Base-by-base conservation (phyloP, 352 stramenopile species). In the Salisapilia sapeloensis region DNA sequence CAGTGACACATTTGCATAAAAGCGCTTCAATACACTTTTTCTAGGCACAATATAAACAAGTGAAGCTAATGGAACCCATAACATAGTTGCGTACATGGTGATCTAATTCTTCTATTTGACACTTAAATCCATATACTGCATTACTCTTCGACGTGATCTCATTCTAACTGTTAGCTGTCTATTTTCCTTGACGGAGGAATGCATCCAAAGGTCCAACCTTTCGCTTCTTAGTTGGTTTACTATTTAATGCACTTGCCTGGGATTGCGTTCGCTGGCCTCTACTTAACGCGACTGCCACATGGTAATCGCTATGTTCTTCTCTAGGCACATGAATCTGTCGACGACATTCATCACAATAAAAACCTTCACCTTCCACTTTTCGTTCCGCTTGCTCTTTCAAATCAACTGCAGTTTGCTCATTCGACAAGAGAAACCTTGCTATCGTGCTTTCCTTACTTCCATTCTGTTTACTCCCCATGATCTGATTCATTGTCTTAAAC, bases 371-470 rank as follows among this genome's bases (percentile, higher is more conserved):
- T 36, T 24, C 18, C 41, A 24, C 16, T 12, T 12, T 23, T 14
- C 18, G 6, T 10, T n/a, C 16, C 21, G 6, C 24, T 11, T 11
- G 4, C 13, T 20, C 10, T 13, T 37, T 40, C 80, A 80, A 44
- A 80, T 78, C 18, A 49, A 41, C 10, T 58, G 76, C 35, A 83
- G 78, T 35, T 76, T 76, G 18, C 52, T 51, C 21, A 45, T 72
- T 26, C 53, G 49, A 11, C 7, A n/a, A 21, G 31, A 7, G n/a
- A n/a, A n/a, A n/a, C n/a, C n/a, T n/a, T n/a, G n/a, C n/a, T n/a
- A n/a, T n/a, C n/a, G n/a, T n/a, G n/a, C n/a, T n/a, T 27, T 35
- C 12, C 13, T 13, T 25, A 18, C 23, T 24, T 15, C 40, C 23
- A 29, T 29, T 30, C 41, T 44, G 29, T 29, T 14, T 29, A 43